Percentiles rank a stretch among this genome's conserved stretches.
phyloP scores from a whole-genome alignment of 495 filamentous ascomycete genomes.

The Paragyromitra xinjiangensis region DNA sequence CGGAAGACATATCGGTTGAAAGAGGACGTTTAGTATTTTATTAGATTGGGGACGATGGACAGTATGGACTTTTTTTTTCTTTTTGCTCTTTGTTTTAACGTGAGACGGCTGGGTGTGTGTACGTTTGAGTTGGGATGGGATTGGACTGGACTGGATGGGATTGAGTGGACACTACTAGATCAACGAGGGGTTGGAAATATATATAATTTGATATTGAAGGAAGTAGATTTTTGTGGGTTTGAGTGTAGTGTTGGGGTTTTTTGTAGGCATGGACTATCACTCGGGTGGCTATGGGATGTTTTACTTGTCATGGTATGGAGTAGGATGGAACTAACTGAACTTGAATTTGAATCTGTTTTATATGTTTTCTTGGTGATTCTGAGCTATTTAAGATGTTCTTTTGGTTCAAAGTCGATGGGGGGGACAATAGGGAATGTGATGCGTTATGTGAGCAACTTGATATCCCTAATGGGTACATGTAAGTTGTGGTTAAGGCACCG shows the following conservation, averaged over 20 bases:
- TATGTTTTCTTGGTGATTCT: background rate
- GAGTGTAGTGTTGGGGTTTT: background rate
- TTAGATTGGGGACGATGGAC: background rate
- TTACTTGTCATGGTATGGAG: background rate
- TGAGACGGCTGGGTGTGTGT: background rate
- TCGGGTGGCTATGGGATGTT: background rate
- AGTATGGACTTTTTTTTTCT: slow-evolving; percentile 1
- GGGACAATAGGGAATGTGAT: background rate
- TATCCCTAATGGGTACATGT: no score
- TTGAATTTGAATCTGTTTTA: background rate
- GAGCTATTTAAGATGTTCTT: background rate
- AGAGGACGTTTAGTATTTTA: slow-evolving; percentile 32
- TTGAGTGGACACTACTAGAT: slow-evolving; percentile 4
- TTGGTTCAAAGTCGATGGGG: background rate
- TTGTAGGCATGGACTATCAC: slow-evolving; percentile 8
- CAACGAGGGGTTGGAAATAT: background rate
- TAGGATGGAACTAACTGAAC: background rate
- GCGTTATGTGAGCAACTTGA: no score
- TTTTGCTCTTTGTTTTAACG: background rate
- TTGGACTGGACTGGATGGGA: background rate
- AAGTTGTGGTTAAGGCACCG: no score
- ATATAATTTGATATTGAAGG: slow-evolving; percentile 1
- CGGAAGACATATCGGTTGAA: slow-evolving; percentile 47
- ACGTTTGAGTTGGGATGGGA: background rate
- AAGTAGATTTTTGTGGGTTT: no score